These are phyloP conservation scores for Neonectria neomacrospora DNA, from an alignment of 2,329 filamentous ascomycete genomes.

Conservation along the genomic window DNA sequence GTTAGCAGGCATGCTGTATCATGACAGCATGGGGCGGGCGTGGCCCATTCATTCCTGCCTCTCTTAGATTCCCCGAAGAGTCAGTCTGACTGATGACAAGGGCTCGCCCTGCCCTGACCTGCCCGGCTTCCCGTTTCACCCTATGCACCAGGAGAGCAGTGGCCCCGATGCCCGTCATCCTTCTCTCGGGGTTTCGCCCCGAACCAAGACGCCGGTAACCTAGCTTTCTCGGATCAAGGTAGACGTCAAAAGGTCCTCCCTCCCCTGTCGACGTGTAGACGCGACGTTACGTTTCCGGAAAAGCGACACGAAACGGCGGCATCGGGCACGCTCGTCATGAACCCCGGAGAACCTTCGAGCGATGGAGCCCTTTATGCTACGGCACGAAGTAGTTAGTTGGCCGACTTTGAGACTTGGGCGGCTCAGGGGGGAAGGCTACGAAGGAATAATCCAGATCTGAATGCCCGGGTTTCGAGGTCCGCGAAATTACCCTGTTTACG, in stretches of 20 bases:
- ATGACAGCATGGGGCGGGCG: background rate
- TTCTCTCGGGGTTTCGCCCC: conserved; percentile 6
- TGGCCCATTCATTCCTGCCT: background rate
- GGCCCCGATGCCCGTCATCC: conserved; percentile 22
- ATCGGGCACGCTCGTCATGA: conserved; percentile 6
- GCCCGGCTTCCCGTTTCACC: conserved; percentile 12
- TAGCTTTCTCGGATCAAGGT: conserved; percentile 4
- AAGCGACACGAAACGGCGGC: background rate
- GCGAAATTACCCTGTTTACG: background rate
- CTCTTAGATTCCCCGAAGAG: background rate
- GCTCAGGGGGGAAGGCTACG: background rate
- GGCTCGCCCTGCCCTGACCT: background rate
- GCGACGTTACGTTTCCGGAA: background rate
- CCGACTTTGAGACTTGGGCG: background rate
- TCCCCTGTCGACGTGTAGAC: background rate
- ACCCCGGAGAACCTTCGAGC: background rate
- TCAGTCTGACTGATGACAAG: conserved; percentile 6
- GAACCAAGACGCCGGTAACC: conserved; percentile 23
- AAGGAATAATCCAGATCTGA: background rate
- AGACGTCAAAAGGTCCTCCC: conserved; percentile 3
- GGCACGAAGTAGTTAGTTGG: background rate
- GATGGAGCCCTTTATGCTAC: conserved; percentile 6
- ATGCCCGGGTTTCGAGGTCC: background rate
- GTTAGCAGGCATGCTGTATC: background rate
- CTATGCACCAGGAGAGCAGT: conserved; percentile 11